Base-by-base conservation (phyloP, 306 rosid genomes). In the Vachellia collinsii region DNA sequence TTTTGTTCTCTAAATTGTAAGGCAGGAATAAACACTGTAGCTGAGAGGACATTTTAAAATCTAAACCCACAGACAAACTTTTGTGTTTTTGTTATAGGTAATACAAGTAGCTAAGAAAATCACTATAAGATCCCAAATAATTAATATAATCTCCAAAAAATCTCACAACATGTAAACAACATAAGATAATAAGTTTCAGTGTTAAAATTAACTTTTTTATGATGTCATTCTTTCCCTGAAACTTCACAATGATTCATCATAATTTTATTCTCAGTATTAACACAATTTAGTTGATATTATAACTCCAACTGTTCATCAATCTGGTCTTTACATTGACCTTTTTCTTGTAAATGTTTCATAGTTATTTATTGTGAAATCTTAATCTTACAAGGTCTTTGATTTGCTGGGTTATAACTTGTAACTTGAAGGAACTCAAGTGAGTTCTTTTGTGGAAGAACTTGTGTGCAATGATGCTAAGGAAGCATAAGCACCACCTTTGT, bases 401-500 rank as follows among this genome's bases (percentile, higher is more conserved):
- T 17, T 51, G 17, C 5, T 48, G 17, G 34, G 34, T 29, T 29
- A 29, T 29, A 29, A 29, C 34, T 29, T 29, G 34, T 29, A 29
- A 22, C n/a, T 69, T 69, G 74, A 43, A 44, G 19, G 39, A 43
- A n/a, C 8, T 70, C 56, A 70, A 44, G 22, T 43, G 74, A 44
- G 48, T 70, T 20, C 20, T 23, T 70, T 3, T 3, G 13, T 11
- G 70, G 88, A 64, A 48, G 85, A 75, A 80, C 70, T 78, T 1
- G 65, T 79, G 72, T 86, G 89, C 7, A 81, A 71, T 83, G 91
- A 86, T 3, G 76, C 85, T 62, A 83, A 73, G 68, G 89, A 86
- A 86, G 88, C 89, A 83, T 85, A 88, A 46, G 72, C 72, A 75
- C 83, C 91, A 67, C 83, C 87, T 11, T 81, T 81, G 39, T 61